Conservation (phyloP, 2,329 filamentous ascomycete genomes). For the Macrophomina phaseolina region DNA sequence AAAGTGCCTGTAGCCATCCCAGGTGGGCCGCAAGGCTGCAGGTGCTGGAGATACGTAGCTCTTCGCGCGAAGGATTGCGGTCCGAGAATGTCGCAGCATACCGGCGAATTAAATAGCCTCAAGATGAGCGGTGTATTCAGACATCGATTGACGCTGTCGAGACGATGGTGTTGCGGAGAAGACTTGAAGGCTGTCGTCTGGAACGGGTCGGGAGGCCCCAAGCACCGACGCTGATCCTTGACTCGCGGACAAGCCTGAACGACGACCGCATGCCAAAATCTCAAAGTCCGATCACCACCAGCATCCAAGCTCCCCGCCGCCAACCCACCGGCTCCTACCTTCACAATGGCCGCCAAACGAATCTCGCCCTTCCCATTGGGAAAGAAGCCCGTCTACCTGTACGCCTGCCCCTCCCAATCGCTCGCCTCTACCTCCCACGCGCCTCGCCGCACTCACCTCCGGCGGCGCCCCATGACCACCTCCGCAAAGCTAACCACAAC, state of each 20-base stretch:
- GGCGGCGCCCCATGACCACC: too few species aligned
- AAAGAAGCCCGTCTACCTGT: constrained; percentile 57
- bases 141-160: not conserved
- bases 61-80: too few species aligned
- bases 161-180: not conserved
- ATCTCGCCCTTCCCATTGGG: constrained; percentile 39
- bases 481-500: not conserved
- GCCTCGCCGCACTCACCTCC: constrained; percentile 27
- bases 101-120: too few species aligned
- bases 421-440: not conserved
- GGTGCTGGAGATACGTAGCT: too few species aligned
- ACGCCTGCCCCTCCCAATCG: constrained; percentile 31
- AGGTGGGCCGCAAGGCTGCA: too few species aligned
- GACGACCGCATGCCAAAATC: constrained; percentile 22
- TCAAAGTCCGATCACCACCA: constrained; percentile 10
- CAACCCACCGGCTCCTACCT: not conserved
- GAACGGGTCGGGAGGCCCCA: not conserved
- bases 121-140: too few species aligned
- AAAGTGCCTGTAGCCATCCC: too few species aligned
- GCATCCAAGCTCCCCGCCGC: constrained; percentile 28
- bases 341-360: constrained; percentile 25
- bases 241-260: constrained; percentile 2
- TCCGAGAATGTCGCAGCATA: too few species aligned
- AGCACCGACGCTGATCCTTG: not conserved
- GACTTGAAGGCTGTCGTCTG: not conserved